Conservation (phyloP, 2,329 filamentous ascomycete species). For the Sporothrix schenckii region DNA sequence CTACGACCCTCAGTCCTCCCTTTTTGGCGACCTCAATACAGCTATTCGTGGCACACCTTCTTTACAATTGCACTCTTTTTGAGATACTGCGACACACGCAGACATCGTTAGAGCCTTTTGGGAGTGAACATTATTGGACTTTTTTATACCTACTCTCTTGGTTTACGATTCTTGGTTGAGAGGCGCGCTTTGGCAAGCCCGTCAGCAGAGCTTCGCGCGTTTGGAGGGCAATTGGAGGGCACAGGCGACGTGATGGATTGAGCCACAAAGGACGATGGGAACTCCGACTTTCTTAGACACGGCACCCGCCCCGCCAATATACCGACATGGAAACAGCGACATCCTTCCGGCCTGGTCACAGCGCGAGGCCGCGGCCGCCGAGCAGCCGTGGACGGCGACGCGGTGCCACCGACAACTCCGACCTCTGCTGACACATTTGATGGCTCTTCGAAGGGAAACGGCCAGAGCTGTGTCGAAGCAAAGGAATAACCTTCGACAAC, state of each 20-base stretch:
- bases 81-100: neutral
- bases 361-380: slow-evolving; percentile 25
- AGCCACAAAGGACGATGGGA: slow-evolving; percentile 13
- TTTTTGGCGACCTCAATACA: neutral
- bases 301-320: neutral
- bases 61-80: neutral
- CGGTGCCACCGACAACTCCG: slow-evolving; percentile 53
- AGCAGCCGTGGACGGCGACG: slow-evolving; percentile 51
- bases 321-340: slow-evolving; percentile 31
- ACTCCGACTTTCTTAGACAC: neutral
- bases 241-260: slow-evolving; percentile 19
- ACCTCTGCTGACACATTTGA: slow-evolving; percentile 50
- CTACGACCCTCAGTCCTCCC: neutral
- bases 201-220: neutral
- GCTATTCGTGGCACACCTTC: neutral
- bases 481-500: neutral
- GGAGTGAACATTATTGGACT: neutral
- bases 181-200: neutral
- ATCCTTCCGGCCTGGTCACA: slow-evolving; percentile 22
- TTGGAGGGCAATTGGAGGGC: neutral
- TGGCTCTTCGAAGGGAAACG: slow-evolving; percentile 45
- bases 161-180: neutral
- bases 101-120: neutral
- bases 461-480: slow-evolving; percentile 27
- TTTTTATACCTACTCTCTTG: neutral